Evolutionary conservation across 2,329 filamentous ascomycete species (phyloP).

Genomic region (Fusarium gaditjirri): DNA sequence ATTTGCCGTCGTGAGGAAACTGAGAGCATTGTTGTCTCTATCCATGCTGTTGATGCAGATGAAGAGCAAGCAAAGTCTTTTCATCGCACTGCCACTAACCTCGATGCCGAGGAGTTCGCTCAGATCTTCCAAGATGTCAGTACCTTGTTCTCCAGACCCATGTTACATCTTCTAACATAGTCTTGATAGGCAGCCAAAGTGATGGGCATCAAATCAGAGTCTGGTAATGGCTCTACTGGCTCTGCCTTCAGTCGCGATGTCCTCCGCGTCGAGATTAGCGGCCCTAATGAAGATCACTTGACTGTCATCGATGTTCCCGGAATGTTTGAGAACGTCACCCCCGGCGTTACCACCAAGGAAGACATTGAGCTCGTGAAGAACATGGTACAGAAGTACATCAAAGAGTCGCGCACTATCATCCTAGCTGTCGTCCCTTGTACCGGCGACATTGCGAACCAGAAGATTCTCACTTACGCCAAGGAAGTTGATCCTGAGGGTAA

Average conservation of each 20-base stretch:
- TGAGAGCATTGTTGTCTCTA: slow-evolving; percentile 54
- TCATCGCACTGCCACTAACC: slow-evolving; percentile 36
- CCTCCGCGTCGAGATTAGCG: slow-evolving; percentile 54
- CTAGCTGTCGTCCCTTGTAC: slow-evolving; percentile 58
- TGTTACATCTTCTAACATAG: accelerated
- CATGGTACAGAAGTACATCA: slow-evolving; percentile 61
- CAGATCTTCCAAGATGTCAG: slow-evolving; percentile 55
- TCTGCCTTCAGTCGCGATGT: slow-evolving; percentile 59
- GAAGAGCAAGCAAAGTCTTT: slow-evolving; percentile 41
- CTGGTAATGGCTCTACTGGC: slow-evolving; percentile 18
- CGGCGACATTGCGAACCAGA: slow-evolving; percentile 54
- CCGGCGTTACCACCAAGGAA: slow-evolving; percentile 54
- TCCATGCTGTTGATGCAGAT: slow-evolving; percentile 43
- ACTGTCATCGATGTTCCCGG: slow-evolving; percentile 67
- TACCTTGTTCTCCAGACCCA: accelerated
- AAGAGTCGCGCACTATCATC: slow-evolving; percentile 59
- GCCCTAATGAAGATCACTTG: slow-evolving; percentile 58
- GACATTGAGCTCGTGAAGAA: slow-evolving; percentile 58
- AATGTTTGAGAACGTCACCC: slow-evolving; percentile 53
- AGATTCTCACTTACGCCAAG: slow-evolving; percentile 52
- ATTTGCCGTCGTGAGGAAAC: slow-evolving; percentile 52
- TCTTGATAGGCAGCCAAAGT: slow-evolving; percentile 51
- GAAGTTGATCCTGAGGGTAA: slow-evolving; percentile 53
- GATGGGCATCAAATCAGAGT: slow-evolving; percentile 56
- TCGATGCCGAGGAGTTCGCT: slow-evolving; percentile 47